Percentiles rank a stretch among this genome's conserved stretches.
Conservation (phyloP, 1,284 basidiomycete genomes). For the Malassezia psittaci region DNA sequence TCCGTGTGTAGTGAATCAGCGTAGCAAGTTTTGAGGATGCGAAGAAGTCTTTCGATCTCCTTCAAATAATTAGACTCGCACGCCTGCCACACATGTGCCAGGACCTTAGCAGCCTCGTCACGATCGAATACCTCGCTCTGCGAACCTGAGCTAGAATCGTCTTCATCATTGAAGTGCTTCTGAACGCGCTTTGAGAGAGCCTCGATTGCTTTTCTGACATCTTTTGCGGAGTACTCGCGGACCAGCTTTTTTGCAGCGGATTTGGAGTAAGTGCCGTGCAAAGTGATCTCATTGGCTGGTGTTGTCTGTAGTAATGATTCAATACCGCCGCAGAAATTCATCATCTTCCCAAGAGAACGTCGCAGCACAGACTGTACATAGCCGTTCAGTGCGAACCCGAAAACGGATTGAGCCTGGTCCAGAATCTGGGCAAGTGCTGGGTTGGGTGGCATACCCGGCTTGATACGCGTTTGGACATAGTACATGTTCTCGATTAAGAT, state of each 20-base stretch:
- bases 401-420: slow-evolving; percentile 56
- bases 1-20: slow-evolving; percentile 4
- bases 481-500: slow-evolving; percentile 96
- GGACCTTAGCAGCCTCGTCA: slow-evolving; percentile 15
- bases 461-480: slow-evolving; percentile 71
- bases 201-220: slow-evolving; percentile 72
- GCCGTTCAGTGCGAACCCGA: slow-evolving; percentile 71
- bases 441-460: slow-evolving; percentile 49
- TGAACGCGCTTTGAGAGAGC: slow-evolving; percentile 79
- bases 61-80: background rate
- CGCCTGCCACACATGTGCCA: slow-evolving; percentile 13
- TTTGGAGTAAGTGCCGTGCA: slow-evolving; percentile 67
- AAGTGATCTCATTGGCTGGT: slow-evolving; percentile 66
- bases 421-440: slow-evolving; percentile 63
- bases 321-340: slow-evolving; percentile 87
- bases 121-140: background rate
- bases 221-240: slow-evolving; percentile 76
- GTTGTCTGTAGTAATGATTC: slow-evolving; percentile 74
- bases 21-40: slow-evolving; percentile 13
- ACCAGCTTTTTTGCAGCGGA: slow-evolving; percentile 69
- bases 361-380: slow-evolving; percentile 81
- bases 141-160: slow-evolving; percentile 36
- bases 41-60: slow-evolving; percentile 10
- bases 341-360: slow-evolving; percentile 73
- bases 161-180: slow-evolving; percentile 71